A percentile compares a stretch with the other conserved stretches of the same genome.
Conservation (phyloP, 2,329 filamentous ascomycete species). For the Hymenoscyphus salicellus region DNA sequence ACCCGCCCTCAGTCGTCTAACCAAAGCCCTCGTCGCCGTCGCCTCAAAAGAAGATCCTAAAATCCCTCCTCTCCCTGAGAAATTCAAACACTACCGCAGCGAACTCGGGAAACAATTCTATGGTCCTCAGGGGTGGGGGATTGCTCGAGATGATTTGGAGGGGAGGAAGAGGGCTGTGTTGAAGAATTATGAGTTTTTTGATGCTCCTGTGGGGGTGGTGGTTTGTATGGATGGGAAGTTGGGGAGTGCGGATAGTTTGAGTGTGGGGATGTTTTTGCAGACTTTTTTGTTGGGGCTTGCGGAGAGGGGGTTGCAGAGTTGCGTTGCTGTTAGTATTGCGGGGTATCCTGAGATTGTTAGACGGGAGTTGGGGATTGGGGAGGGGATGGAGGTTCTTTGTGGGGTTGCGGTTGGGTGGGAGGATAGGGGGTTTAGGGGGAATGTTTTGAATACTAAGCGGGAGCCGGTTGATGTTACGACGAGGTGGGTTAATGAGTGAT, state of each 20-base stretch:
- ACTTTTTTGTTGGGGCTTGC: slow-evolving; percentile 2
- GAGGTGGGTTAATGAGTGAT: slow-evolving; percentile 6
- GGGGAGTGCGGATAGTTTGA: slow-evolving; percentile 2
- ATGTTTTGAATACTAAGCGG: background rate
- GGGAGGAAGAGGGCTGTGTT: slow-evolving; percentile 2
- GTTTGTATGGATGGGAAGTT: slow-evolving; percentile 6
- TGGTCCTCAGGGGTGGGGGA: background rate
- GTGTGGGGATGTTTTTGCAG: slow-evolving; percentile 10
- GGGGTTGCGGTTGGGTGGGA: slow-evolving; percentile 8
- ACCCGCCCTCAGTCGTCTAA: background rate
- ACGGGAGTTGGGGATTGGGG: slow-evolving; percentile 2
- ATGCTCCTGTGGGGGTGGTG: background rate
- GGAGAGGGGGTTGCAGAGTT: slow-evolving; percentile 4
- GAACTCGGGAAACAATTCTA: slow-evolving; percentile 1
- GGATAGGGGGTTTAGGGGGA: background rate
- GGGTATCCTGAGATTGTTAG: slow-evolving; percentile 7
- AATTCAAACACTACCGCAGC: slow-evolving; percentile 5
- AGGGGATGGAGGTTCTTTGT: slow-evolving; percentile 8
- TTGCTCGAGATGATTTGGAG: background rate
- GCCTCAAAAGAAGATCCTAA: background rate
- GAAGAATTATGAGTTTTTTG: slow-evolving; percentile 7
- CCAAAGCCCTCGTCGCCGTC: background rate
- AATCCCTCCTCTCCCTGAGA: slow-evolving; percentile 1
- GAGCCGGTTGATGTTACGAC: slow-evolving; percentile 5
- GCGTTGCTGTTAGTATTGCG: slow-evolving; percentile 1